Percentiles rank a stretch among this genome's conserved stretches.
Conservation (phyloP, 768 basidiomycete genomes). For the Roridomyces roridus region DNA sequence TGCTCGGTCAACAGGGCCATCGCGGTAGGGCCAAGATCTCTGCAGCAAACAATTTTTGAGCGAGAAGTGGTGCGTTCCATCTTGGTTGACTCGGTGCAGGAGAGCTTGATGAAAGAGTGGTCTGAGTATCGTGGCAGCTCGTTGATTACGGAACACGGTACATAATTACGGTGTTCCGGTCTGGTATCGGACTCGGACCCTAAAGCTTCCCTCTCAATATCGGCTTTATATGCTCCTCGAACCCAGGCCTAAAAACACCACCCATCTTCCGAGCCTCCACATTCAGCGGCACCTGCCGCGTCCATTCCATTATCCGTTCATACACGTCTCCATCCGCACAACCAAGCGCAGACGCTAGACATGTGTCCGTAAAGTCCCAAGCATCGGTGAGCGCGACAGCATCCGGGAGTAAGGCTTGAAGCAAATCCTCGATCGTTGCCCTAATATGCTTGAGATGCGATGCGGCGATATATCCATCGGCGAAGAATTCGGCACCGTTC, state of each 20-base stretch:
- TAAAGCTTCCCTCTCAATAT: constrained; percentile 2
- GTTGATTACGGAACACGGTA: too few species aligned
- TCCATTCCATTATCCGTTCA: constrained; percentile 31
- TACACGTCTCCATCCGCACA: constrained; percentile 32
- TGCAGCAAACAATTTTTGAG: constrained; percentile 23
- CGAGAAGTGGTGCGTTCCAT: too few species aligned
- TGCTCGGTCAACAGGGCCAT: constrained; percentile 14
- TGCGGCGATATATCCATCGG: constrained; percentile 26
- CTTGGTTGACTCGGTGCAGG: too few species aligned
- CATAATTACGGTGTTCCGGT: too few species aligned
- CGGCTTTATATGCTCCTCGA: constrained; percentile 24
- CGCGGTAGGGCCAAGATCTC: constrained; percentile 20
- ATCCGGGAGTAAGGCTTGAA: constrained; percentile 27
- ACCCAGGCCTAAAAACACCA: constrained; percentile 27
- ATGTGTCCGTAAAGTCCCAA: constrained; percentile 33
- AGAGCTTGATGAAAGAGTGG: too few species aligned
- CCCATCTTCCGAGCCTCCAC: constrained; percentile 9
- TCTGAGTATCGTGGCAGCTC: too few species aligned
- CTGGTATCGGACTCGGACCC: too few species aligned
- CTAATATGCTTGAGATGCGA: constrained; percentile 23
- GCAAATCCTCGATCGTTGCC: constrained; percentile 9
- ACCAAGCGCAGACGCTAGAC: constrained; percentile 29
- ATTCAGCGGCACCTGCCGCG: constrained; percentile 31
- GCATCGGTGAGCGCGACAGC: constrained; percentile 31
- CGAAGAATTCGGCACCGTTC: constrained; percentile 27